Percentiles rank a stretch among this genome's conserved stretches.
phyloP scores from a whole-genome alignment of 495 filamentous ascomycete genomes.

The Neurospora sp. region DNA sequence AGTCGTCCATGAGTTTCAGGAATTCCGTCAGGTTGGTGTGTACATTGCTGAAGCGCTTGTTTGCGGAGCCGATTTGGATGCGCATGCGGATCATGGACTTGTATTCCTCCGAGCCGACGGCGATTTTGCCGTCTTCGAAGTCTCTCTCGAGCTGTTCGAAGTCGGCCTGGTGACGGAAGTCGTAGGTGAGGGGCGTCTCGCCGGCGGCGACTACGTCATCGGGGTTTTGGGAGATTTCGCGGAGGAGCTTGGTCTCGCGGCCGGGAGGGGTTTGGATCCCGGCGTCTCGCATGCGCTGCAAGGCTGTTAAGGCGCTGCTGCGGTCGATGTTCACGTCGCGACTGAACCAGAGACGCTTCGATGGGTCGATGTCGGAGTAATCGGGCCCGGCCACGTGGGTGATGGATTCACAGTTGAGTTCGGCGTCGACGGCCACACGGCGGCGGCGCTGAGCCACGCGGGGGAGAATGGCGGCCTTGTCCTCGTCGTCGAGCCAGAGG shows the following conservation, averaged over 20 bases:
- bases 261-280: slow-evolving; percentile 19
- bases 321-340: slow-evolving; percentile 27
- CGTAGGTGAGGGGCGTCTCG: slow-evolving; percentile 11
- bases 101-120: slow-evolving; percentile 12
- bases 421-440: slow-evolving; percentile 44
- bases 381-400: slow-evolving; percentile 32
- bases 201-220: slow-evolving; percentile 1
- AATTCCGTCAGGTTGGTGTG: slow-evolving; percentile 19
- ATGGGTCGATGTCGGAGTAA: neutral
- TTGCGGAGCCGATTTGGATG: slow-evolving; percentile 17
- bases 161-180: slow-evolving; percentile 21
- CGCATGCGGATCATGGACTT: slow-evolving; percentile 10
- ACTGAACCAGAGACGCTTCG: slow-evolving; percentile 3
- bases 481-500: slow-evolving; percentile 44
- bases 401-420: slow-evolving; percentile 43
- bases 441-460: slow-evolving; percentile 38
- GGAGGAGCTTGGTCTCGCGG: slow-evolving; percentile 22
- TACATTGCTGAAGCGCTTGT: slow-evolving; percentile 9
- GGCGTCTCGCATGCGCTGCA: slow-evolving; percentile 24
- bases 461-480: slow-evolving; percentile 44
- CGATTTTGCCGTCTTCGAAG: slow-evolving; percentile 7
- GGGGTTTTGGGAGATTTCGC: slow-evolving; percentile 14
- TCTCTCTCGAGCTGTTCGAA: slow-evolving; percentile 23
- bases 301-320: slow-evolving; percentile 15
- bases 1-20: neutral